Evolutionary conservation across 495 filamentous ascomycete species (phyloP).

Genomic region (Hypoxylon perforatum): DNA sequence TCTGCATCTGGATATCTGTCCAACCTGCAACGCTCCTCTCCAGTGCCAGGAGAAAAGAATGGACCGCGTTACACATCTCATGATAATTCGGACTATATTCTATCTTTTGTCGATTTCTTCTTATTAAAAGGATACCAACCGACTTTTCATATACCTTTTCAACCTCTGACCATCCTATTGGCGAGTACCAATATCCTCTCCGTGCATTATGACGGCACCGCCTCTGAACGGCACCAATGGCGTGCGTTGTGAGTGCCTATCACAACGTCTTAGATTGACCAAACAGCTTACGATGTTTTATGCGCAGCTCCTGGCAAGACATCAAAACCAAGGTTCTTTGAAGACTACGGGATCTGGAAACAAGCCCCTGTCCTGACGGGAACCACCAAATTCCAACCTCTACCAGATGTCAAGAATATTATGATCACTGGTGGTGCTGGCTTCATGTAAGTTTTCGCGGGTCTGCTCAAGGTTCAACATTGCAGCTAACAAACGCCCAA

Average conservation of each 20-base stretch:
- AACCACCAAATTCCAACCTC: constrained; percentile 70
- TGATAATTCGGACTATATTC: constrained; percentile 23
- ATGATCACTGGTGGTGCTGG: constrained; percentile 79
- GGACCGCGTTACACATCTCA: constrained; percentile 30
- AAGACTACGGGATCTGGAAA: constrained; percentile 69
- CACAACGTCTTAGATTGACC: constrained; percentile 4
- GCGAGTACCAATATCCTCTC: constrained; percentile 15
- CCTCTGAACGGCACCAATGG: constrained; percentile 43
- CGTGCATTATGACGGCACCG: constrained; percentile 38
- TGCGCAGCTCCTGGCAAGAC: constrained; percentile 29
- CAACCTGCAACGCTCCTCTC: constrained; percentile 32
- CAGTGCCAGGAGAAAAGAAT: constrained; percentile 31
- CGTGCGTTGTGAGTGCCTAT: constrained; percentile 38
- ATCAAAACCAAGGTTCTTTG: constrained; percentile 54
- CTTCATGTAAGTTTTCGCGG: constrained; percentile 68
- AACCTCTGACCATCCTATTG: constrained; percentile 18
- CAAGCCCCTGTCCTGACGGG: constrained; percentile 73
- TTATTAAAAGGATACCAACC: constrained; percentile 3
- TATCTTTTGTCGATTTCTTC: neutral
- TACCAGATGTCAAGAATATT: constrained; percentile 73
- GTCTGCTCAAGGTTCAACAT: constrained; percentile 1
- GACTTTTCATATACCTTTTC: constrained; percentile 3
- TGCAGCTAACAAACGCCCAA: constrained; percentile 33
- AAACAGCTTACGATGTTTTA: constrained; percentile 15
- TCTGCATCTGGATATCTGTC: constrained; percentile 44